Percentiles rank a stretch among this genome's conserved stretches.
Conservation (phyloP, 2,329 filamentous ascomycete species). For the Thelonectria blattea region DNA sequence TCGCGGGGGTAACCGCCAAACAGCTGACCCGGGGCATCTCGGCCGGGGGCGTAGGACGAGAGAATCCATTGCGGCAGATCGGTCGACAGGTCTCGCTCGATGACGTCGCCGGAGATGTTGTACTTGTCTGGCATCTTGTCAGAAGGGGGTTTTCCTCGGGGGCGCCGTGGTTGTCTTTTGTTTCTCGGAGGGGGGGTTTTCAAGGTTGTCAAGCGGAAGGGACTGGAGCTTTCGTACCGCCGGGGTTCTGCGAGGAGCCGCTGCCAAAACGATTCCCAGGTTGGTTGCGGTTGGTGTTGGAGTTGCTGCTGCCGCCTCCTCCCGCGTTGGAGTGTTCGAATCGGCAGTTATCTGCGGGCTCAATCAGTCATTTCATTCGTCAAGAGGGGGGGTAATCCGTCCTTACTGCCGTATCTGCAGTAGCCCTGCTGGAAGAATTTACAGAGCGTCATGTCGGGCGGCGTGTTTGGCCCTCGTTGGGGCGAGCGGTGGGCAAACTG, state of each 20-base stretch:
- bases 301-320: conserved; percentile 18
- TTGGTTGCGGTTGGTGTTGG: conserved; percentile 39
- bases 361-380: conserved; percentile 18
- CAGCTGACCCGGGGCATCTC: conserved; percentile 78
- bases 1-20: conserved; percentile 82
- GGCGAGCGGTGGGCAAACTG: conserved; percentile 12
- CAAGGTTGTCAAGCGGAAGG: background rate
- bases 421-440: conserved; percentile 57
- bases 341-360: conserved; percentile 55
- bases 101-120: conserved; percentile 61
- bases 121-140: conserved; percentile 47
- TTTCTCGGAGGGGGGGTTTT: background rate
- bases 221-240: conserved; percentile 28
- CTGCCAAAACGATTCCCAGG: conserved; percentile 62
- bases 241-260: conserved; percentile 28
- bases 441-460: conserved; percentile 50
- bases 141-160: conserved; percentile 10
- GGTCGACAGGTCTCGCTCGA: conserved; percentile 70
- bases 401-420: conserved; percentile 60
- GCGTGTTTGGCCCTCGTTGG: conserved; percentile 14
- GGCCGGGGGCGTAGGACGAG: conserved; percentile 82
- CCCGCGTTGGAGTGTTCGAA: conserved; percentile 59
- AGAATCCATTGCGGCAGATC: conserved; percentile 85
- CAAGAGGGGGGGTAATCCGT: too few relatives aligned
- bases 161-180: background rate